Conservation (phyloP, 1,284 basidiomycete species). For the Blastosporella zonata region DNA sequence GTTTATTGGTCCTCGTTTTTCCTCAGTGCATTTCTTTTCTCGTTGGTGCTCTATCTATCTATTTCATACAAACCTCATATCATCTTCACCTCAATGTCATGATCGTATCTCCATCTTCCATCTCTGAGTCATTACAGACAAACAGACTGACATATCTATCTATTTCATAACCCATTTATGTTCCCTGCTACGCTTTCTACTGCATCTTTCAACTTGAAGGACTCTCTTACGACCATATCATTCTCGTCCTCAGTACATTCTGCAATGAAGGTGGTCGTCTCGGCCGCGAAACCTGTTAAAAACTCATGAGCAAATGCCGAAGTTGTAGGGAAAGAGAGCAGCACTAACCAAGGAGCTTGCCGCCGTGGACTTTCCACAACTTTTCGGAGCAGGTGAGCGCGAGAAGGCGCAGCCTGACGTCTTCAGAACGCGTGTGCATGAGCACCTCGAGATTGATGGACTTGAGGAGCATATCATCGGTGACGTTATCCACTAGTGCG, state of each 20-base stretch:
- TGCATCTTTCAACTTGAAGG: slow-evolving; percentile 60
- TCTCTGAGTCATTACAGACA: too few relatives aligned
- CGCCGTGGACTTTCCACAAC: slow-evolving; percentile 79
- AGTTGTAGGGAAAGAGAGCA: background rate
- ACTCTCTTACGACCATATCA: slow-evolving; percentile 68
- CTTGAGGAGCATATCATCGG: slow-evolving; percentile 72
- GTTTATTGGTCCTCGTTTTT: slow-evolving; percentile 6
- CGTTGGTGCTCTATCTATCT: slow-evolving; percentile 8
- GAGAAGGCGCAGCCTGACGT: slow-evolving; percentile 59
- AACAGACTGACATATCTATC: too few relatives aligned
- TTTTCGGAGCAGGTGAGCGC: slow-evolving; percentile 69
- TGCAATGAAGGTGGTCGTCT: slow-evolving; percentile 79
- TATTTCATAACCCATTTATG: slow-evolving; percentile 49
- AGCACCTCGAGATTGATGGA: slow-evolving; percentile 81
- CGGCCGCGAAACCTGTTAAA: slow-evolving; percentile 61
- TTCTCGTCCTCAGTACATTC: slow-evolving; percentile 84
- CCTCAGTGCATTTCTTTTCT: slow-evolving; percentile 1
- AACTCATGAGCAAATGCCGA: background rate
- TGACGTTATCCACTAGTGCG: slow-evolving; percentile 52
- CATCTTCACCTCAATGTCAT: background rate
- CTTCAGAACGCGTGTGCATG: slow-evolving; percentile 84
- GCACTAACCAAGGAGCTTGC: slow-evolving; percentile 63
- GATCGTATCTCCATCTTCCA: background rate
- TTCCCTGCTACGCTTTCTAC: slow-evolving; percentile 70
- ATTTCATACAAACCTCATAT: slow-evolving; percentile 7